These are phyloP conservation scores for Mycena citricolor DNA, from an alignment of 1,284 basidiomycete species.

Conservation along the genomic window DNA sequence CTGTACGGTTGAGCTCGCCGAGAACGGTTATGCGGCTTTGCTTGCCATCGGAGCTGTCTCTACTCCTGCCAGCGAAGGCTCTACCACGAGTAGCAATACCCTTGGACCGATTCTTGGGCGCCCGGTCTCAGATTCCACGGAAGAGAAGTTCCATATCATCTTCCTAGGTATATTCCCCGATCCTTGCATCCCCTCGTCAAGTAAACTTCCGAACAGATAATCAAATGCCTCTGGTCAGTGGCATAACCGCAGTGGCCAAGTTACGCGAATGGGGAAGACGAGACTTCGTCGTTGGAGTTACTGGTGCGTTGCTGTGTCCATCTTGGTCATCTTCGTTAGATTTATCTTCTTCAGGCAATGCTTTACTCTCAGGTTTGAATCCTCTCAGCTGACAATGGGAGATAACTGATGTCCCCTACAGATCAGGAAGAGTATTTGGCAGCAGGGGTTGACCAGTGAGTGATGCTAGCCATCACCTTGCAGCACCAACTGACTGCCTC, in stretches of 20 bases:
- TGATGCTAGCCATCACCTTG: constrained; percentile 30
- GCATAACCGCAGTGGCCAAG: constrained; percentile 68
- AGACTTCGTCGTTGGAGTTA: constrained; percentile 80
- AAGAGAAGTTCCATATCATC: constrained; percentile 16
- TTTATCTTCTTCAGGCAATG: constrained; percentile 42
- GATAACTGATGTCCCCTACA: too few species aligned
- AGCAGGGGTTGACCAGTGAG: constrained; percentile 80
- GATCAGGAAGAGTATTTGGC: constrained; percentile 57
- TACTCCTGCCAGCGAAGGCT: constrained; percentile 19
- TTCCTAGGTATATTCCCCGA: constrained; percentile 25
- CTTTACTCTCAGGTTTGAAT: constrained; percentile 24
- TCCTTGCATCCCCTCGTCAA: constrained; percentile 71
- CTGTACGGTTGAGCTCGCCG: constrained; percentile 76
- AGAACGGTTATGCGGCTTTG: constrained; percentile 83
- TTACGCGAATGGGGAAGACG: constrained; percentile 65
- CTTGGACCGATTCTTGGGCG: constrained; percentile 30
- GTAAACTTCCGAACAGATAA: constrained; percentile 59
- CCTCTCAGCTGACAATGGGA: too few species aligned
- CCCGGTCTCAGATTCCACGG: constrained; percentile 2
- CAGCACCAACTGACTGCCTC: constrained; percentile 16
- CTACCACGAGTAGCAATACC: constrained; percentile 5
- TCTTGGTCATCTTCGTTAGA: not conserved
- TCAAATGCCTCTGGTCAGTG: constrained; percentile 83
- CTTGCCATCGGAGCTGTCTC: constrained; percentile 48
- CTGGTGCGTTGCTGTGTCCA: constrained; percentile 26